Evolutionary conservation across 345 rosid genomes (phyloP), one percentile per base, ranked within the genome.

Genomic region (Geranium brycei): DNA sequence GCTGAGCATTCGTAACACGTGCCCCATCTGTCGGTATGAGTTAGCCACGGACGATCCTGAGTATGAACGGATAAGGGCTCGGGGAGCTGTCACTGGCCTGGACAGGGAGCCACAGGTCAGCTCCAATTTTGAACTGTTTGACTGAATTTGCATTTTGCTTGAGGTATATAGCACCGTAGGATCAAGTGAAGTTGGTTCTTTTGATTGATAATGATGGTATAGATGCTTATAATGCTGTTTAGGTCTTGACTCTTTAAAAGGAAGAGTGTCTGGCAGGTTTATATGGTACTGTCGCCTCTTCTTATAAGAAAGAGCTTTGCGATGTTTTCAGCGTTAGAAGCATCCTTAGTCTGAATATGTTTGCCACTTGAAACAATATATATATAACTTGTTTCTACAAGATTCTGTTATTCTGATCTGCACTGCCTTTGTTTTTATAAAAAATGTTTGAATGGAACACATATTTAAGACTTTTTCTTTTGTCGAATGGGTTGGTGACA

Each of bases 11-110:
- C 66, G 83, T 69, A 82, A 82, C 61, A 74, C 86, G 8, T 82
- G 86, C 57, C 86, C 86, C 0, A 76, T 82, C 69, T 82, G 86
- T 68, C 74, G 83, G 40, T 77, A 68, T 63, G 86, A 82, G 75
- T 58, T 81, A 58, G 84, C 84, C 63, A 79, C 78, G 15, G 88
- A 83, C 74, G 83, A 80, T 68, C 40, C 64, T 59, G 81, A 78
- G 17, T 78, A 73, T 31, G 87, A 78, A 77, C 68, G 75, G 64
- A 71, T 62, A 62, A 71, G 70, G 65, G 60, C 60, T 47, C 72
- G 19, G 35, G 68, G 75, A 51, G 64, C 60, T 1, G 63, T 16
- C 6, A 11, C 7, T 61, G 62, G 58, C 15, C n/a, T 64, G 56
- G 18, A 47, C 18, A 58, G 64, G 62, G 75, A 77, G 53, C 15